Percentiles rank a stretch among this genome's conserved stretches.
Evolutionary conservation across 495 filamentous ascomycete species (phyloP).

Genomic region (Neurospora sp.): DNA sequence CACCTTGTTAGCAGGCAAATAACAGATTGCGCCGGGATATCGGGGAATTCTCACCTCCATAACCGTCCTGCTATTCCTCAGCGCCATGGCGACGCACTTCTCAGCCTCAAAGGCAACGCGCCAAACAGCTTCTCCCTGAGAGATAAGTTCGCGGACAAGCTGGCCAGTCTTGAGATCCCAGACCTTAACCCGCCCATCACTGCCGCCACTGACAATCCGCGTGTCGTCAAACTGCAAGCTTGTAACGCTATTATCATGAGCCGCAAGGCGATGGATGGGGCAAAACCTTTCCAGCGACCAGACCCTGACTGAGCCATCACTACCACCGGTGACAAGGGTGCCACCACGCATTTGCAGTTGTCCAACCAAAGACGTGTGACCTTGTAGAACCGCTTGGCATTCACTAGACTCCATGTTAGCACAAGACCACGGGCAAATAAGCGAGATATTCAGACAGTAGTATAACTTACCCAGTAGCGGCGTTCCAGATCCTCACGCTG

Average conservation of each 20-base stretch:
- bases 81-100: constrained; percentile 93
- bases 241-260: constrained; percentile 98
- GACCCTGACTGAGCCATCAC: constrained; percentile 88
- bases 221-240: constrained; percentile 94
- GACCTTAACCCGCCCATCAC: constrained; percentile 92
- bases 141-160: constrained; percentile 81
- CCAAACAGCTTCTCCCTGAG: constrained; percentile 91
- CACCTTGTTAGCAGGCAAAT: neutral
- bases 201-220: constrained; percentile 88
- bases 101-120: constrained; percentile 96
- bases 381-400: constrained; percentile 87
- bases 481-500: constrained; percentile 95
- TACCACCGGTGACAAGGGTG: constrained; percentile 91
- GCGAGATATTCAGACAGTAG: neutral
- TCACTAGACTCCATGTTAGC: constrained; percentile 38
- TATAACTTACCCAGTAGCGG: constrained; percentile 63
- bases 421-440: neutral
- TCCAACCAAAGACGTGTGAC: constrained; percentile 94
- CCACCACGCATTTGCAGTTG: constrained; percentile 91
- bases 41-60: constrained; percentile 70
- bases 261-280: constrained; percentile 85
- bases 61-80: constrained; percentile 68
- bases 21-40: constrained; percentile 5
- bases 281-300: constrained; percentile 86
- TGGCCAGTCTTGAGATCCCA: constrained; percentile 90